Percentiles rank a stretch among this genome's conserved stretches.
phyloP scores from a whole-genome alignment of 441 rosid genomes.

The Aleurites moluccanus region DNA sequence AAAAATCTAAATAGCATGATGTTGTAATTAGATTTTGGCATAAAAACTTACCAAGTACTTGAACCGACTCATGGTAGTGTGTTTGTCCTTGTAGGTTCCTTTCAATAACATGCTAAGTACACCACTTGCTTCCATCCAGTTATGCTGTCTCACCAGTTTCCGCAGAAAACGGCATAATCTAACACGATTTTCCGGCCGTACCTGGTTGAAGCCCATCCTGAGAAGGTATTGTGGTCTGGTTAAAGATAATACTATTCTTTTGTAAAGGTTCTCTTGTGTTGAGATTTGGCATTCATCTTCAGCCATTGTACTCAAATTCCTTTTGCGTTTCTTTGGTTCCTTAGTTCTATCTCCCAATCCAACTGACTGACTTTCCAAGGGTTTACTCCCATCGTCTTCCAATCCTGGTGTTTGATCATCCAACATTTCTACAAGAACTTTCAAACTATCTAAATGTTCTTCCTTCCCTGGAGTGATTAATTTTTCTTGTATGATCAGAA shows the following conservation, averaged over 20 bases:
- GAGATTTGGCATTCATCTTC: conserved; percentile 10
- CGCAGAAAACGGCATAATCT: conserved; percentile 39
- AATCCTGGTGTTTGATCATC: not conserved
- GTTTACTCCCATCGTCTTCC: not conserved
- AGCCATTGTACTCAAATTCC: conserved; percentile 14
- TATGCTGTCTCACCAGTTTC: conserved; percentile 46
- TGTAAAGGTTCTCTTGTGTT: conserved; percentile 20
- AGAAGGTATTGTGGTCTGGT: conserved; percentile 53
- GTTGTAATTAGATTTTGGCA: not conserved
- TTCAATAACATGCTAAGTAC: conserved; percentile 55
- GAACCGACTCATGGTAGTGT: conserved; percentile 49
- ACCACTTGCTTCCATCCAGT: conserved; percentile 63
- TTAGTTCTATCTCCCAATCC: not conserved
- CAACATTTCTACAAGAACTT: not conserved
- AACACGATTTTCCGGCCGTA: conserved; percentile 43
- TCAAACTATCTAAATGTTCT: not conserved
- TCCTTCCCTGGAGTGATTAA: not conserved
- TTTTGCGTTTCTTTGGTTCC: conserved; percentile 25
- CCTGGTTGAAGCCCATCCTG: conserved; percentile 24
- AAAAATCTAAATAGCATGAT: not conserved
- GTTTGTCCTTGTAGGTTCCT: conserved; percentile 47
- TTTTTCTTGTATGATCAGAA: not conserved
- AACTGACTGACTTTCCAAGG: not conserved
- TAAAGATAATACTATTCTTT: conserved; percentile 35
- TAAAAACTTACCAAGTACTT: conserved; percentile 58